A percentile compares a stretch with the other conserved stretches of the same genome.
Conservation (phyloP, 2,329 filamentous ascomycete species). For the Clonostachys sp. region DNA sequence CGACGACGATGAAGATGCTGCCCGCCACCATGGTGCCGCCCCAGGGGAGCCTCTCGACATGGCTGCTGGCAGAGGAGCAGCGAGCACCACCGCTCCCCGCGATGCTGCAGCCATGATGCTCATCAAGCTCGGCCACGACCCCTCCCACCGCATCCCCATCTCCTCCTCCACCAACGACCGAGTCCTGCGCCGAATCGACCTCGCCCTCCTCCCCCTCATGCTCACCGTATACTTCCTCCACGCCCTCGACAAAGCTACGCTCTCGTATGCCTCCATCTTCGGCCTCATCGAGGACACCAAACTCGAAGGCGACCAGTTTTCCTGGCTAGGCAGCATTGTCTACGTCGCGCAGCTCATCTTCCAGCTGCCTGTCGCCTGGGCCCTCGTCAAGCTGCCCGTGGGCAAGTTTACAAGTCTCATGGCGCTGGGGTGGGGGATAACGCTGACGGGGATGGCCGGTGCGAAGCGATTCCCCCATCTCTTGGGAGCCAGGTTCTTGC, state of each 20-base stretch:
- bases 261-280: constrained; percentile 59
- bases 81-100: constrained; percentile 9
- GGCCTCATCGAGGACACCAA: constrained; percentile 54
- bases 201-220: constrained; percentile 37
- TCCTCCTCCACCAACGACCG: constrained; percentile 24
- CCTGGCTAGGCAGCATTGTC: constrained; percentile 57
- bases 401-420: constrained; percentile 57
- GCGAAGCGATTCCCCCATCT: constrained; percentile 42
- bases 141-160: constrained; percentile 21
- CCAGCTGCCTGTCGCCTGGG: constrained; percentile 50
- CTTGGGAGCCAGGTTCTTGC: constrained; percentile 47
- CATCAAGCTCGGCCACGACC: constrained; percentile 27
- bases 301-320: constrained; percentile 51
- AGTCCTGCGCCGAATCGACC: constrained; percentile 31
- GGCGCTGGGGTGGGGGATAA: constrained; percentile 49
- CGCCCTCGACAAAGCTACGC: constrained; percentile 57
- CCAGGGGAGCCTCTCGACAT: no score
- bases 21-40: no score
- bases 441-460: constrained; percentile 45
- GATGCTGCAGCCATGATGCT: constrained; percentile 42
- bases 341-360: constrained; percentile 56
- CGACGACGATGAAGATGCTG: no score
- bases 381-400: constrained; percentile 55
- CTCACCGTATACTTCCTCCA: constrained; percentile 60
- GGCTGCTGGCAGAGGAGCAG: neutral